Evolutionary conservation across 2,329 filamentous ascomycete genomes (phyloP).

Genomic region (Lasiodiplodia hormozganensis): DNA sequence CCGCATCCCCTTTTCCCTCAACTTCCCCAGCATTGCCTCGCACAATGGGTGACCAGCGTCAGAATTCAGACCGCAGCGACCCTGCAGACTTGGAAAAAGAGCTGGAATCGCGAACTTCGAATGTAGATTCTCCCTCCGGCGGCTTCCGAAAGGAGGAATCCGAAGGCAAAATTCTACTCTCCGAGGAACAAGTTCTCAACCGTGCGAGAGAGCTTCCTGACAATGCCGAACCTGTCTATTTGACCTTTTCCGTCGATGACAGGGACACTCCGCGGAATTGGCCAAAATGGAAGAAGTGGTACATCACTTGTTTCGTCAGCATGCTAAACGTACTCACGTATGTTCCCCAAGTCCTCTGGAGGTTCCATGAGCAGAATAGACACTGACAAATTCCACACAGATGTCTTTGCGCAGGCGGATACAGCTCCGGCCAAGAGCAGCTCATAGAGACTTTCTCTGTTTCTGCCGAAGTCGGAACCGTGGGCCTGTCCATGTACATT

Average conservation of each 20-base stretch:
- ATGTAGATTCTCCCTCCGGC: constrained; percentile 3
- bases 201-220: constrained; percentile 33
- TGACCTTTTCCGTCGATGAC: constrained; percentile 35
- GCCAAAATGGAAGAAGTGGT: constrained; percentile 49
- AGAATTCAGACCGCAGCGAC: background rate
- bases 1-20: background rate
- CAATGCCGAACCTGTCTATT: constrained; percentile 33
- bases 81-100: constrained; percentile 23
- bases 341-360: background rate
- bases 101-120: constrained; percentile 14
- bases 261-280: constrained; percentile 51
- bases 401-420: constrained; percentile 27
- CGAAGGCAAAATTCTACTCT: constrained; percentile 17
- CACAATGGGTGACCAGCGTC: background rate
- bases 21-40: too few species aligned
- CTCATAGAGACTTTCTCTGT: constrained; percentile 12
- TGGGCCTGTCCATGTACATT: constrained; percentile 41
- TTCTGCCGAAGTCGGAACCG: constrained; percentile 20
- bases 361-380: background rate
- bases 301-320: constrained; percentile 50
- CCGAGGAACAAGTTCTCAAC: constrained; percentile 33
- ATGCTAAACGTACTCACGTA: constrained; percentile 39
- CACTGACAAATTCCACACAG: background rate
- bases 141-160: background rate
- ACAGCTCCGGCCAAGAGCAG: constrained; percentile 23